phyloP scores from a whole-genome alignment of 2,329 filamentous ascomycete species.

The Aspergillus puulaauensis region DNA sequence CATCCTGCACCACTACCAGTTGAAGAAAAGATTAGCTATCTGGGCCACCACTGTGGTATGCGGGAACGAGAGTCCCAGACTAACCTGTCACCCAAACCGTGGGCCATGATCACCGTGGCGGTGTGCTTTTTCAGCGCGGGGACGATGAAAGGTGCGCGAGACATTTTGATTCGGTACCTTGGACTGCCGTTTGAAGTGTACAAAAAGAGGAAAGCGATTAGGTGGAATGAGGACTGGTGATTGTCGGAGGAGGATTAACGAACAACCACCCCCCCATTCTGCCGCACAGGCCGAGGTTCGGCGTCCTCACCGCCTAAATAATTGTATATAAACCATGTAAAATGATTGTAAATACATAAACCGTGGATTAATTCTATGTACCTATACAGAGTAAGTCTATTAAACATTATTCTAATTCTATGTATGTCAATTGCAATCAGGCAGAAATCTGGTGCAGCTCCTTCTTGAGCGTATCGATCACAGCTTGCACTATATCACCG shows the following conservation, averaged over 20 bases:
- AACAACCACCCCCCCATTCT: not conserved
- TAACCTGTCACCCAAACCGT: constrained; percentile 88
- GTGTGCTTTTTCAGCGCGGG: constrained; percentile 82
- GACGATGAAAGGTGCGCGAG: constrained; percentile 64
- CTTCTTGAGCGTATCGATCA: constrained; percentile 18
- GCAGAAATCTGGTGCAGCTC: constrained; percentile 14
- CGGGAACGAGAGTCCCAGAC: constrained; percentile 9
- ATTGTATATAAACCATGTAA: not conserved
- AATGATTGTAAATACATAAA: not conserved
- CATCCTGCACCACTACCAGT: constrained; percentile 48
- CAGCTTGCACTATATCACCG: constrained; percentile 20
- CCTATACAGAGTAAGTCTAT: not conserved
- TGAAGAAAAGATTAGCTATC: constrained; percentile 10
- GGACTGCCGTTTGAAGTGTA: not conserved
- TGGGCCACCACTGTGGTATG: not conserved
- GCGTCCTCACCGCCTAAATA: constrained; percentile 19
- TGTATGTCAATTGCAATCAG: not conserved
- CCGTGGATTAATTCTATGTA: not conserved
- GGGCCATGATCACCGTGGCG: constrained; percentile 89
- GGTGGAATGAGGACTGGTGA: not conserved
- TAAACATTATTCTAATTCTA: not conserved
- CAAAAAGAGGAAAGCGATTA: not conserved
- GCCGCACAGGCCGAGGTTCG: constrained; percentile 12
- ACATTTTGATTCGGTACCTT: constrained; percentile 34
- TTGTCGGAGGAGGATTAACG: not conserved